phyloP scores from a whole-genome alignment of 2,329 filamentous ascomycete species.

The Sarocladium kiliense region DNA sequence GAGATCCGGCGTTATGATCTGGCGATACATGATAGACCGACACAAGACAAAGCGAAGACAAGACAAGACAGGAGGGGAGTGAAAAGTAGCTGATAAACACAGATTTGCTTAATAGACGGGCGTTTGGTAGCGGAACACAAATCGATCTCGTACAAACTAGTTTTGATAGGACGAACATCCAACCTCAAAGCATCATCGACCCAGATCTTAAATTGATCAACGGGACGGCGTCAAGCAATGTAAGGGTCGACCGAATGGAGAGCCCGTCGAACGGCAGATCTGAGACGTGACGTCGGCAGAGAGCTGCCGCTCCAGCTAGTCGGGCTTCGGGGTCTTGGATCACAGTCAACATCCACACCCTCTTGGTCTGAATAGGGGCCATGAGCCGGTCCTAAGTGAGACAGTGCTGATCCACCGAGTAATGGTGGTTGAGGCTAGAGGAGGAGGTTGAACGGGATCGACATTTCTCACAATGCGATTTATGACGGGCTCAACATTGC shows the following conservation, averaged over 20 bases:
- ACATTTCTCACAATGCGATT: neutral
- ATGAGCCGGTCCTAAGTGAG: neutral
- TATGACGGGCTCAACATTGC: neutral
- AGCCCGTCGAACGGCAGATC: slow-evolving; percentile 1
- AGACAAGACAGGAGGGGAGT: neutral
- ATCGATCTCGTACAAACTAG: too few relatives aligned
- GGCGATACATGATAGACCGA: slow-evolving; percentile 6
- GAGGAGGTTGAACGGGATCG: neutral
- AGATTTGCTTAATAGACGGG: neutral
- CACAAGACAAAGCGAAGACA: slow-evolving; percentile 1
- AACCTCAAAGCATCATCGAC: too few relatives aligned
- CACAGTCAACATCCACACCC: neutral
- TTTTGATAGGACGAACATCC: too few relatives aligned
- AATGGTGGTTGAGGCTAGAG: neutral
- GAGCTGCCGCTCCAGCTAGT: neutral
- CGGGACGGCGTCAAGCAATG: neutral
- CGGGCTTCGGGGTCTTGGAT: neutral
- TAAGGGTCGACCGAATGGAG: neutral
- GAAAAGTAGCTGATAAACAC: neutral
- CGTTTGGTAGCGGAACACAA: neutral
- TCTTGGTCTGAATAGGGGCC: neutral
- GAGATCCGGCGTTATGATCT: neutral
- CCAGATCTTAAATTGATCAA: too few relatives aligned
- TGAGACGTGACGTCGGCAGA: neutral
- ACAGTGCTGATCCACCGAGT: neutral